These are phyloP conservation scores for Xerocomus subilludens DNA, from an alignment of 1,284 basidiomycete species.

Conservation along the genomic window DNA sequence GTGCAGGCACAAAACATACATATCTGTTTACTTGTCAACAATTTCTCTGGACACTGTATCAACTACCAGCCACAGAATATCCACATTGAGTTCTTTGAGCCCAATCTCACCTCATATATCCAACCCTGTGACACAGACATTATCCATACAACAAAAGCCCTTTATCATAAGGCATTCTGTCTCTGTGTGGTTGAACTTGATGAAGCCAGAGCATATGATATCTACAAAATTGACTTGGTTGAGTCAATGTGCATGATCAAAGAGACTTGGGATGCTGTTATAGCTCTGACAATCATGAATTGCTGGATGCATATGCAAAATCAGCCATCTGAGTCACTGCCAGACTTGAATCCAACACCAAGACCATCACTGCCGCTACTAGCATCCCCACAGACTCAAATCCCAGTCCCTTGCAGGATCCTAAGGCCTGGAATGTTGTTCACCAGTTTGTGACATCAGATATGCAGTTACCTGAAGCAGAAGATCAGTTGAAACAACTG, in stretches of 20 bases:
- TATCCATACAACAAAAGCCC: background rate
- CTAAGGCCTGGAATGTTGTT: background rate
- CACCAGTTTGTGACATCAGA: background rate
- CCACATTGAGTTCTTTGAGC: background rate
- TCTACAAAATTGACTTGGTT: background rate
- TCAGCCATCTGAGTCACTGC: too few relatives aligned
- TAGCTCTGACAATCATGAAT: background rate
- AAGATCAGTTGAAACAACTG: background rate
- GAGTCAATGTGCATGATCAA: background rate
- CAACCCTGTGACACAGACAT: background rate
- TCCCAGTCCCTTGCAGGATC: too few relatives aligned
- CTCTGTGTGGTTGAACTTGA: background rate
- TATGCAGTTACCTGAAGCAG: background rate
- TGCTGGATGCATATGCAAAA: background rate
- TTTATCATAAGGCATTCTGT: background rate
- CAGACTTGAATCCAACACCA: too few relatives aligned
- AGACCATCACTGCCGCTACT: too few relatives aligned
- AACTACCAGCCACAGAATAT: background rate
- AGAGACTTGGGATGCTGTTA: background rate
- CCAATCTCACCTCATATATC: background rate
- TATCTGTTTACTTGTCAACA: too few relatives aligned
- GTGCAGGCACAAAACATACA: too few relatives aligned
- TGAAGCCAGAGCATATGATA: background rate
- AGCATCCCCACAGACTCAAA: too few relatives aligned
- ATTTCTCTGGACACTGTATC: background rate